phyloP scores from a whole-genome alignment of 306 rosid species.

The Corylus americana region DNA sequence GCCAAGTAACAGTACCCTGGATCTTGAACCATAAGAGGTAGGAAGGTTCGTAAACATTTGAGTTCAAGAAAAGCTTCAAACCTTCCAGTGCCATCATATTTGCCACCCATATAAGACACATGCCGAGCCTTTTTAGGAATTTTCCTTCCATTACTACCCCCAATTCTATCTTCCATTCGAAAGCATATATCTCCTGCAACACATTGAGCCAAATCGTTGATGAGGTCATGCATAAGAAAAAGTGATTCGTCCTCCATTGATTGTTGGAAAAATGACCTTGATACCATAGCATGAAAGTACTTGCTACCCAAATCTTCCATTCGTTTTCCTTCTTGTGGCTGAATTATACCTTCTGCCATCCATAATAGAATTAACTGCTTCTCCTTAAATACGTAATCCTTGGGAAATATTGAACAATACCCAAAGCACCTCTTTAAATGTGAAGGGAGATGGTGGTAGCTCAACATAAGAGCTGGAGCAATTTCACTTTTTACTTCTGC shows the following conservation, averaged over 20 bases:
- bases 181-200: too few relatives aligned
- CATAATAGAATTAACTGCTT: background rate
- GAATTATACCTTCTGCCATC: constrained; percentile 3
- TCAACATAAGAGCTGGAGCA: background rate
- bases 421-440: constrained; percentile 15
- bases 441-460: constrained; percentile 6
- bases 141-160: background rate
- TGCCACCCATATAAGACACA: background rate
- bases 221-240: background rate
- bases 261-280: background rate
- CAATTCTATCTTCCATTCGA: accelerated
- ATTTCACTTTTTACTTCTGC: background rate
- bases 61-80: background rate
- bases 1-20: too few relatives aligned
- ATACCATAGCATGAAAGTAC: background rate
- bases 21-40: background rate
- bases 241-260: background rate
- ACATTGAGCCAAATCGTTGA: constrained; percentile 3
- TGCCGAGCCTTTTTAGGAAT: background rate
- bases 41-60: constrained; percentile 63
- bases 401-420: constrained; percentile 13
- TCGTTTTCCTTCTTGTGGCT: too few relatives aligned
- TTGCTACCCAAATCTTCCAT: background rate
- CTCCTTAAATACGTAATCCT: background rate
- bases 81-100: too few relatives aligned